A percentile compares a stretch with the other conserved stretches of the same genome.
Evolutionary conservation across 768 basidiomycete genomes (phyloP).

Genomic region (Trametes coccinea): DNA sequence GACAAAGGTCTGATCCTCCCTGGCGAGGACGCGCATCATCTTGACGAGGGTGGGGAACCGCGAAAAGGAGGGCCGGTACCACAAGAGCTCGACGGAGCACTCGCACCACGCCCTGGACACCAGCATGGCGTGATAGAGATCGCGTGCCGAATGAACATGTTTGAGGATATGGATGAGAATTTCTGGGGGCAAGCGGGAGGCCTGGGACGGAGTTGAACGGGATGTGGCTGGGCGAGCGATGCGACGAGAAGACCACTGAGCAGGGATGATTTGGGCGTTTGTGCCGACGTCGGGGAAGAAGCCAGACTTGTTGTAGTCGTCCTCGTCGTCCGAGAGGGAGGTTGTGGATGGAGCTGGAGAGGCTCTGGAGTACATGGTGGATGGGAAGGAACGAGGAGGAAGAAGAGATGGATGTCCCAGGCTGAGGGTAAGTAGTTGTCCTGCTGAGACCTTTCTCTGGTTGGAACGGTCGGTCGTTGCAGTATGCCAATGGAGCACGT

Average conservation of each 20-base stretch:
- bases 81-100: conserved; percentile 91
- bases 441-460: conserved; percentile 11
- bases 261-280: conserved; percentile 46
- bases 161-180: conserved; percentile 91
- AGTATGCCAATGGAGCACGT: conserved; percentile 17
- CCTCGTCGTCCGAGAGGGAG: conserved; percentile 75
- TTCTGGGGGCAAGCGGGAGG: conserved; percentile 80
- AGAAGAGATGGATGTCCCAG: background rate
- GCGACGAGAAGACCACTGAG: conserved; percentile 45
- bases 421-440: background rate
- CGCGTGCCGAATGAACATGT: conserved; percentile 70
- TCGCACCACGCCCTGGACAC: conserved; percentile 95
- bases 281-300: conserved; percentile 38
- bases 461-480: conserved; percentile 9
- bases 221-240: conserved; percentile 23
- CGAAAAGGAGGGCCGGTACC: conserved; percentile 85
- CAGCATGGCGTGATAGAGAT: conserved; percentile 73
- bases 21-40: conserved; percentile 71
- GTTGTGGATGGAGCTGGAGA: conserved; percentile 70
- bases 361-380: conserved; percentile 30
- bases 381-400: background rate
- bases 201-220: conserved; percentile 38
- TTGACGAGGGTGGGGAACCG: conserved; percentile 69
- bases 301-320: conserved; percentile 52
- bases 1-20: conserved; percentile 73